Base-by-base conservation (phyloP, 1,284 basidiomycete genomes). In the Mycosarcoma mackinlayi region DNA sequence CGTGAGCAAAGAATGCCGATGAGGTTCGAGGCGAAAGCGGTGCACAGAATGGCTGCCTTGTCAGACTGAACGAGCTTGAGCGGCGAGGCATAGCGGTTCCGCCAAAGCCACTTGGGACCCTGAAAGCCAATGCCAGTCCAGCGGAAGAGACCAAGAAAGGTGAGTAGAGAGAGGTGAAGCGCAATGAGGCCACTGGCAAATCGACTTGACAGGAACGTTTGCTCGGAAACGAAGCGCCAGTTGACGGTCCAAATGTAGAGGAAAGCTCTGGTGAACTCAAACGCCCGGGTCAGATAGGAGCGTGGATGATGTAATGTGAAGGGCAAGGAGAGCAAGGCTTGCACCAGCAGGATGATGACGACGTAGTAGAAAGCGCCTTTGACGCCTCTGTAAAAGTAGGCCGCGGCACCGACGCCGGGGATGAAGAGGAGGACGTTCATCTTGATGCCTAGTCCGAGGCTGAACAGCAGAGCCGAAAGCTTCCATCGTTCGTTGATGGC, bases 231-330 rank as follows among this genome's bases (percentile, higher is more conserved):
- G 77, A 97, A 92, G 31, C 92, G 87, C 94, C 96, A 98, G 81
- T 98, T 98, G 65, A 98, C 94, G 0, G 95, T 98, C 95, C 95
- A 99, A 80, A 92, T 89, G 85, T 92, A 96, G 33, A 96, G 84
- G 84, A 99, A 99, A 13, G 89, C 87, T 13, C 96, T 89, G 2
- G 89, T 89, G 56, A 99, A 86, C 81, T 98, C 90, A 82, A 96
- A 99, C 1, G 96, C 90, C 9, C 87, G 87, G 11, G 83, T 84
- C 35, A 93, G 77, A 84, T 99, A 99, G 16, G 88, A 85, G 64
- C 83, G 73, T 4, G 87, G 84, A 73, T 90, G 85, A 57, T 87
- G 84, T 30, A 86, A 81, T 35, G 96, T 85, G 85, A 95, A 96
- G 1, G 91, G 89, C 1, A 85, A 79, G 0, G 90, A 92, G 39